Conservation (phyloP, 345 rosid species). For the Linum trigynum region DNA sequence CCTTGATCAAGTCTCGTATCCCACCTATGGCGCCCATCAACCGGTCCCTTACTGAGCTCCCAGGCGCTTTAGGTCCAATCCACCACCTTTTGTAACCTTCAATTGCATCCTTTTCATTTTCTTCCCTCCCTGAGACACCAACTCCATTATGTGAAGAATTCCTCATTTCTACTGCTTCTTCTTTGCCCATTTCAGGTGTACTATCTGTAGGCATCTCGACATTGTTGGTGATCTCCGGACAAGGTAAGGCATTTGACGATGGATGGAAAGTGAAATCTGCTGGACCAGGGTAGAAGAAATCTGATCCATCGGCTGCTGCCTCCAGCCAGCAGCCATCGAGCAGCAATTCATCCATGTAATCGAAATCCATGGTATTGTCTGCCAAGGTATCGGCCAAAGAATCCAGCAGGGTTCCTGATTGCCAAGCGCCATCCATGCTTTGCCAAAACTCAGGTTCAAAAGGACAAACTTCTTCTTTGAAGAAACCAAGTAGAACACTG, state of each 20-base stretch:
- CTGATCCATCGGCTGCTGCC: slow-evolving; percentile 70
- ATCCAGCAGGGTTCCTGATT: slow-evolving; percentile 26
- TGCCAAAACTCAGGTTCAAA: slow-evolving; percentile 7
- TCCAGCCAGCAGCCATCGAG: slow-evolving; percentile 93
- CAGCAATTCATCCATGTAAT: slow-evolving; percentile 65
- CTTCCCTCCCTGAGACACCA: slow-evolving; percentile 10
- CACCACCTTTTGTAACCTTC: slow-evolving; percentile 52
- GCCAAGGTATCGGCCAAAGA: slow-evolving; percentile 24
- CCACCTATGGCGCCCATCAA: slow-evolving; percentile 52
- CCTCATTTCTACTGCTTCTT: slow-evolving; percentile 17
- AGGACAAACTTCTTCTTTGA: neutral
- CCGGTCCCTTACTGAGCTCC: slow-evolving; percentile 53
- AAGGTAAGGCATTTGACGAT: slow-evolving; percentile 29
- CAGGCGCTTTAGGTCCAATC: slow-evolving; percentile 54
- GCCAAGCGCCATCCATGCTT: slow-evolving; percentile 46
- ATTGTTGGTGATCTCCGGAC: slow-evolving; percentile 29
- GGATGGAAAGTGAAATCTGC: slow-evolving; percentile 37
- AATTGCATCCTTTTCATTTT: slow-evolving; percentile 5
- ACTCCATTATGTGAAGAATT: slow-evolving; percentile 22
- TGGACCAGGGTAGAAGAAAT: slow-evolving; percentile 44
- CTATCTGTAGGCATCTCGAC: slow-evolving; percentile 17
- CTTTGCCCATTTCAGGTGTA: slow-evolving; percentile 25
- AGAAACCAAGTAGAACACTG: slow-evolving; percentile 1
- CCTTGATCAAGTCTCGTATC: slow-evolving; percentile 45
- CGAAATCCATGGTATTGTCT: slow-evolving; percentile 42